A percentile compares a stretch with the other conserved stretches of the same genome.
phyloP scores from a whole-genome alignment of 352 stramenopile species.

The Phytophthora hybrid region DNA sequence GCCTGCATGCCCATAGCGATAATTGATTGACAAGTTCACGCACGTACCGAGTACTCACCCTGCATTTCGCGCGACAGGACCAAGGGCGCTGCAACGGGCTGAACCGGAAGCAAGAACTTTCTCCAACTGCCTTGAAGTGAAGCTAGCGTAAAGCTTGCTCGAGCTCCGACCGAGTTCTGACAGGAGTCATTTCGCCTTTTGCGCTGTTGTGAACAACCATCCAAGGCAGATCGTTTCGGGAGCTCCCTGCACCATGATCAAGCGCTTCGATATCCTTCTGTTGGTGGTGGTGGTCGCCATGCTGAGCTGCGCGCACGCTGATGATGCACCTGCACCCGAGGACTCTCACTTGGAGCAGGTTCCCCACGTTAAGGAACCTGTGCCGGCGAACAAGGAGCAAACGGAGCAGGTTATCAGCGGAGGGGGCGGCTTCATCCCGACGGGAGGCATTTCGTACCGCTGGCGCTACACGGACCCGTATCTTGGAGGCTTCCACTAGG shows the following conservation, averaged over 20 bases:
- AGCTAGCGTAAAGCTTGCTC: neutral
- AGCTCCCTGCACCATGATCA: conserved; percentile 32
- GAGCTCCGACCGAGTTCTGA: neutral
- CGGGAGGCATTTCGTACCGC: conserved; percentile 41
- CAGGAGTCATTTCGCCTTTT: conserved; percentile 33
- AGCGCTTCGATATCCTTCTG: conserved; percentile 33
- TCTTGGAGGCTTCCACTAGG: conserved; percentile 36
- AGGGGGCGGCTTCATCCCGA: conserved; percentile 42
- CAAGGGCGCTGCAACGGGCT: conserved; percentile 15
- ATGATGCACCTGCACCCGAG: conserved; percentile 28
- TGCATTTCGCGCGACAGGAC: neutral
- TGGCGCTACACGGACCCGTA: conserved; percentile 42
- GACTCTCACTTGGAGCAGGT: conserved; percentile 18
- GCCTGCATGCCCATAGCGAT: no score
- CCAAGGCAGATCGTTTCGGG: conserved; percentile 4
- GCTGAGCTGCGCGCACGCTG: conserved; percentile 33
- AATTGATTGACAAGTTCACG: neutral
- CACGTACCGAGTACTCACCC: neutral
- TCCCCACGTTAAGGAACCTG: conserved; percentile 33
- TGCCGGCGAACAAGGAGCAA: conserved; percentile 33
- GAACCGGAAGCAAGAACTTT: conserved; percentile 16
- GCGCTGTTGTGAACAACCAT: conserved; percentile 22
- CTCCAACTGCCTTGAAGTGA: conserved; percentile 21
- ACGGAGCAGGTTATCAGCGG: conserved; percentile 34
- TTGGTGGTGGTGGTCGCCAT: conserved; percentile 39